Evolutionary conservation across 1,284 basidiomycete species (phyloP), one percentile per base, ranked within the genome.

Genomic region (Pseudozyma thailandica): DNA sequence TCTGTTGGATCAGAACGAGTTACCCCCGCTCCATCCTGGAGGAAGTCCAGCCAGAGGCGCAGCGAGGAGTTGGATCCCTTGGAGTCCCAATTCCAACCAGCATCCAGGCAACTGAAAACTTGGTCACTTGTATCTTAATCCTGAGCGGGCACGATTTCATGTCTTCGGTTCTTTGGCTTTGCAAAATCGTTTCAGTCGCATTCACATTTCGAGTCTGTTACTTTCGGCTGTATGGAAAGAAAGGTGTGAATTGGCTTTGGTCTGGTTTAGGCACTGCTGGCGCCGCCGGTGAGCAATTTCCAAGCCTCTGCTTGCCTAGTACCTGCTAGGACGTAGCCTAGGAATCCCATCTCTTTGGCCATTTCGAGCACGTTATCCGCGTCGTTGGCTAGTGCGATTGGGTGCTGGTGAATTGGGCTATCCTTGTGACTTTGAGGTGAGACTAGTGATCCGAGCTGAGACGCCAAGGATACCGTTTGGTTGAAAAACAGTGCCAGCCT

Each of bases 1-100:
- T 46, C 25, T 74, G 21, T n/a, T 74, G 21, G 72, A 74, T 23
- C 64, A 63, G 42, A 48, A 46, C n/a, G 70, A 73, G 23, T 21
- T 73, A 4, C 28, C 28, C 10, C 52, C 53, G 6, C 13, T 49
- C 2, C 54, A 58, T 18, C 37, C 37, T 2, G 16, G 15, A 25
- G 23, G 16, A 2, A 51, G 52, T 38, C 43, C 52, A 1, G 50
- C 20, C 25, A 49, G 33, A 26, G 41, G 41, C 4, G 28, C 21
- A 13, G 31, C 20, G 3, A 46, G 38, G 4, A 41, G 39, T 25
- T 70, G 66, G 66, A 50, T 69, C 6, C 59, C 65, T 0, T 69
- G 65, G 59, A 59, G 50, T 47, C 60, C 66, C 15, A 44, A 46
- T 6, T 26, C 48, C n/a, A n/a, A n/a, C n/a, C n/a, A n/a, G n/a